Conservation (phyloP, 306 rosid genomes). For the Casuarina cunninghamiana region DNA sequence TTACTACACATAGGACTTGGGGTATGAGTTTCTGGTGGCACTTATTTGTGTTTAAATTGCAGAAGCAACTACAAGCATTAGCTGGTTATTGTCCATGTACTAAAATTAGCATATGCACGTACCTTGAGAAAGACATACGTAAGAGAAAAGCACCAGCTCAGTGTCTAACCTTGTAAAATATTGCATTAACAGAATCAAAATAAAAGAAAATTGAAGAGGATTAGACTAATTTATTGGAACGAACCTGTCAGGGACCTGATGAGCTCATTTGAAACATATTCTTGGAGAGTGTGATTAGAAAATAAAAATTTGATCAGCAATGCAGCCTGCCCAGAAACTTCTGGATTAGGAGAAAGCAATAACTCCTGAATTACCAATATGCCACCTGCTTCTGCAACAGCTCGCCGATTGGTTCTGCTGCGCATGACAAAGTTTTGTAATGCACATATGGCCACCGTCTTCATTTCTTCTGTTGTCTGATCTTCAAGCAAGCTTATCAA, state of each 20-base stretch:
- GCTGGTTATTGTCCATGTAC: not conserved
- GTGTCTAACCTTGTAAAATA: not conserved
- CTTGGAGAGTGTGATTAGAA: conserved; percentile 94
- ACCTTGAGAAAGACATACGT: not conserved
- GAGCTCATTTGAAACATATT: conserved; percentile 93
- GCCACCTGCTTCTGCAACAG: conserved; percentile 99
- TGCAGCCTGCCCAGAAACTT: conserved; percentile 85
- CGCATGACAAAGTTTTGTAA: conserved; percentile 96
- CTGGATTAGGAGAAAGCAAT: conserved; percentile 72
- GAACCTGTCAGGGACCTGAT: conserved; percentile 94
- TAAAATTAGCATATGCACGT: not conserved
- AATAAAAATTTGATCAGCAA: conserved; percentile 80
- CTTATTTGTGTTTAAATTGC: not conserved
- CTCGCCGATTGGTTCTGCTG: conserved; percentile 95
- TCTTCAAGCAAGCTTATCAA: conserved; percentile 92
- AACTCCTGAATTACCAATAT: conserved; percentile 93
- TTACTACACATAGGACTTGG: not conserved
- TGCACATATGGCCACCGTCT: conserved; percentile 88
- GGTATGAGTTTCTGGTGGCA: not conserved
- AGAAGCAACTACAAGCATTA: not conserved
- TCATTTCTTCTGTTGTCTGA: conserved; percentile 96
- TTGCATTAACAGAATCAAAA: not conserved
- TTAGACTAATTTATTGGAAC: not conserved
- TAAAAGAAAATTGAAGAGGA: not conserved
- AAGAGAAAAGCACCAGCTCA: not conserved